Conservation (phyloP, 169 alveolate species). For the Plasmodium coatneyi region DNA sequence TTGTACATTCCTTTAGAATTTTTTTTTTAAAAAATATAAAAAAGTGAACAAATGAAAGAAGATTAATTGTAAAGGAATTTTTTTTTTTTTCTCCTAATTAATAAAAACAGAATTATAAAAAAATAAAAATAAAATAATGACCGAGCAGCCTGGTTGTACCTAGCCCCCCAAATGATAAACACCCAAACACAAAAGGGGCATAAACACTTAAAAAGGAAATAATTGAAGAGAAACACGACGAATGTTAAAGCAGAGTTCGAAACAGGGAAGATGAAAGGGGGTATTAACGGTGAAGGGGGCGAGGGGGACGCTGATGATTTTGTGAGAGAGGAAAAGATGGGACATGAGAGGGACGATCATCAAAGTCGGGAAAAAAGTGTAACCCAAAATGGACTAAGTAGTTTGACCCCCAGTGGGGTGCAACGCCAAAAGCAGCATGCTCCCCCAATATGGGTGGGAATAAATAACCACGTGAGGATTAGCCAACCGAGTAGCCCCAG, state of each 20-base stretch:
- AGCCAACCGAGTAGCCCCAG: background rate
- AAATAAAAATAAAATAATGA: background rate
- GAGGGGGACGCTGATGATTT: background rate
- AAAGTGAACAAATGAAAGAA: background rate
- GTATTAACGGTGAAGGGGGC: background rate
- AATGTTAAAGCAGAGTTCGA: background rate
- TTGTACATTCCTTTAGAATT: background rate
- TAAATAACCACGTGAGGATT: background rate
- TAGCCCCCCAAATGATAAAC: background rate
- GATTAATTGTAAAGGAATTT: background rate
- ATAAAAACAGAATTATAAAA: too few relatives aligned
- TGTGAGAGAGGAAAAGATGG: background rate
- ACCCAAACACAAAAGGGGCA: background rate
- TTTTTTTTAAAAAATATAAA: too few relatives aligned
- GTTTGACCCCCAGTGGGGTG: background rate
- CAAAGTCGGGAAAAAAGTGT: background rate
- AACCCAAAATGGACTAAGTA: background rate
- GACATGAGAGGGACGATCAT: background rate
- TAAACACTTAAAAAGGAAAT: background rate
- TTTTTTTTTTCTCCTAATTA: background rate
- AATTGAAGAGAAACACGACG: background rate
- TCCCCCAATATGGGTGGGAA: background rate
- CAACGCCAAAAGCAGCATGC: background rate
- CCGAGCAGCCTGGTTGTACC: background rate
- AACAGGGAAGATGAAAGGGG: background rate